These are phyloP conservation scores for Phytopythium vexans DNA, from an alignment of 352 stramenopile genomes.

Conservation along the genomic window DNA sequence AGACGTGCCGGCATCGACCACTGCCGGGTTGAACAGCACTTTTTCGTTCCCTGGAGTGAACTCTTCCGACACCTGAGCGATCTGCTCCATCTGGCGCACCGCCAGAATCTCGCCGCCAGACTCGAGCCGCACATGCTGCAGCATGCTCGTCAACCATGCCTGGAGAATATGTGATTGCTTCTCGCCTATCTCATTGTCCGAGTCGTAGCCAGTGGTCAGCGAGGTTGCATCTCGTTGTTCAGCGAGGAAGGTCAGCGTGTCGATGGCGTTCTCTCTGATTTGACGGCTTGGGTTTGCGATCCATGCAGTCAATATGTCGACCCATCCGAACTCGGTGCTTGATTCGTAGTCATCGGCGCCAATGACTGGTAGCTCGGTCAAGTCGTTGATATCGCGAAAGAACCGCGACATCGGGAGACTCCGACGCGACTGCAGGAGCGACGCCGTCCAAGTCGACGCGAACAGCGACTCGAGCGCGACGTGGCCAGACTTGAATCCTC, in stretches of 20 bases:
- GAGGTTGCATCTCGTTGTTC: slow-evolving; percentile 22
- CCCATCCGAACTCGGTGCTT: slow-evolving; percentile 73
- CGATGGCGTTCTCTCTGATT: slow-evolving; percentile 62
- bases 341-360: slow-evolving; percentile 77
- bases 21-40: slow-evolving; percentile 61
- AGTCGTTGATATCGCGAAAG: slow-evolving; percentile 46
- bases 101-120: slow-evolving; percentile 62
- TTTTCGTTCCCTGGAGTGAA: slow-evolving; percentile 74
- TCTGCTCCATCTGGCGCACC: slow-evolving; percentile 75
- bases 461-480: slow-evolving; percentile 44
- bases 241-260: slow-evolving; percentile 61
- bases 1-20: slow-evolving; percentile 63
- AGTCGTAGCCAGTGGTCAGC: background rate
- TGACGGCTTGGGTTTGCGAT: slow-evolving; percentile 45
- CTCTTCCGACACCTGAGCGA: slow-evolving; percentile 68
- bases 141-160: slow-evolving; percentile 73
- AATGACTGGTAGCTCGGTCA: slow-evolving; percentile 67
- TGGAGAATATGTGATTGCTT: slow-evolving; percentile 69
- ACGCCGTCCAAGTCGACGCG: slow-evolving; percentile 26
- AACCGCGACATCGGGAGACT: slow-evolving; percentile 65
- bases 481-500: slow-evolving; percentile 44
- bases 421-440: slow-evolving; percentile 53
- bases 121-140: slow-evolving; percentile 64
- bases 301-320: slow-evolving; percentile 80
- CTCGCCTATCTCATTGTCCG: slow-evolving; percentile 15